These are phyloP conservation scores for Kodamaea hsintzibuensis DNA, from an alignment of 805 yeast genomes.

Conservation along the genomic window DNA sequence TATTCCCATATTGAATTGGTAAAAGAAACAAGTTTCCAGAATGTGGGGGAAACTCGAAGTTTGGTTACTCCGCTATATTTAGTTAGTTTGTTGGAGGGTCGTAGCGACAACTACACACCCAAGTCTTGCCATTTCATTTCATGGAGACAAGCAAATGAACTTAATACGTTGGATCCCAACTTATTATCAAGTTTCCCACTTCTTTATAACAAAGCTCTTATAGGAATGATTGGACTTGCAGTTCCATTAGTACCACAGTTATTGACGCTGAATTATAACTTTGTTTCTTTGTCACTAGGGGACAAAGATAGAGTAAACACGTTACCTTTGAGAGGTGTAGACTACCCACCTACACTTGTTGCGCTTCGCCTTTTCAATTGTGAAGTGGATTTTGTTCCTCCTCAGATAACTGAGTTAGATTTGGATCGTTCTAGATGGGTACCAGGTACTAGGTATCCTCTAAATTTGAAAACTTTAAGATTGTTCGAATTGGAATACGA, in stretches of 20 bases:
- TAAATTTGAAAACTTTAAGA: neutral
- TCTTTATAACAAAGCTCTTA: neutral
- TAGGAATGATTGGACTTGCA: too few species aligned
- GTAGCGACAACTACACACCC: neutral
- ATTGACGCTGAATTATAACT: too few species aligned
- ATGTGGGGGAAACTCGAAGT: neutral
- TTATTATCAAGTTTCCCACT: neutral
- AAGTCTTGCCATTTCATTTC: neutral
- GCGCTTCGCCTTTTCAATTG: neutral
- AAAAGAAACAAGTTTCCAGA: neutral
- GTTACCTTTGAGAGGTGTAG: neutral
- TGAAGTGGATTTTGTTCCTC: neutral
- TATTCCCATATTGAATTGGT: neutral
- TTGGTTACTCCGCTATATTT: neutral
- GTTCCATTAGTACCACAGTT: too few species aligned
- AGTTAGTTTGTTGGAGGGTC: neutral
- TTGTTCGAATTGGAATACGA: neutral
- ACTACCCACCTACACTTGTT: neutral
- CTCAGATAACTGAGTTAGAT: neutral
- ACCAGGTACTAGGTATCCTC: neutral
- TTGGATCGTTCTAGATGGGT: neutral
- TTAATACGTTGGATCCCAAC: neutral
- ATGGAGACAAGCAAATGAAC: neutral
- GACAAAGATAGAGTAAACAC: neutral
- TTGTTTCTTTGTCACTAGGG: neutral